These are phyloP conservation scores for Podila epigama DNA, from an alignment of 192 early-diverging fungal species.

Conservation along the genomic window DNA sequence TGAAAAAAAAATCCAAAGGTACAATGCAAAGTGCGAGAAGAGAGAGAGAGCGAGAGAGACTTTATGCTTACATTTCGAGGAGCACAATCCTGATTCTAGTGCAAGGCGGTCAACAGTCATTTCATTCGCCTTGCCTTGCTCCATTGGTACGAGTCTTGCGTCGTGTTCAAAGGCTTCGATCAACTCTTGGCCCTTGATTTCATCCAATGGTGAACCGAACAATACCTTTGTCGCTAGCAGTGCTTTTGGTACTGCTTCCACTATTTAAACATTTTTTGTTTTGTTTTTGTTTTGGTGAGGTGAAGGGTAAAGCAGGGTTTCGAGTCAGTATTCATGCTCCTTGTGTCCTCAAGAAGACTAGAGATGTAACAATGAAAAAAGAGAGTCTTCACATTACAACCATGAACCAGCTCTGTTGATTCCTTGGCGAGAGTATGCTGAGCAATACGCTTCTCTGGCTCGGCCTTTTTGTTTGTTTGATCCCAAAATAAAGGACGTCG, in stretches of 20 bases:
- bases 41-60: too few relatives aligned
- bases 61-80: slow-evolving; percentile 69
- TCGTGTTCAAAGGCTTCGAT: slow-evolving; percentile 78
- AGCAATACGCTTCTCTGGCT: slow-evolving; percentile 74
- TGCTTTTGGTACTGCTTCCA: slow-evolving; percentile 65
- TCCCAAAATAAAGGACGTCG: too few relatives aligned
- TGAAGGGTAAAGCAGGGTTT: too few relatives aligned
- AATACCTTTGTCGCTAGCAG: slow-evolving; percentile 76
- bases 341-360: too few relatives aligned
- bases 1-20: background rate
- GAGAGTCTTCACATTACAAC: too few relatives aligned
- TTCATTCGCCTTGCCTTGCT: slow-evolving; percentile 51
- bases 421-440: slow-evolving; percentile 83
- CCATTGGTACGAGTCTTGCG: slow-evolving; percentile 55
- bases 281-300: too few relatives aligned
- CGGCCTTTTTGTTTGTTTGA: too few relatives aligned
- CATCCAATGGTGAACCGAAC: slow-evolving; percentile 68
- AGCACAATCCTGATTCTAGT: slow-evolving; percentile 64
- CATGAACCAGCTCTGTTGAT: slow-evolving; percentile 91
- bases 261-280: too few relatives aligned
- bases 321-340: too few relatives aligned
- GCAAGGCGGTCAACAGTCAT: slow-evolving; percentile 67
- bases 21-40: too few relatives aligned
- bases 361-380: too few relatives aligned
- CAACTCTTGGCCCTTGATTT: slow-evolving; percentile 63